A percentile compares a stretch with the other conserved stretches of the same genome.
Conservation (phyloP, 768 basidiomycete genomes). For the Galerina marginata region DNA sequence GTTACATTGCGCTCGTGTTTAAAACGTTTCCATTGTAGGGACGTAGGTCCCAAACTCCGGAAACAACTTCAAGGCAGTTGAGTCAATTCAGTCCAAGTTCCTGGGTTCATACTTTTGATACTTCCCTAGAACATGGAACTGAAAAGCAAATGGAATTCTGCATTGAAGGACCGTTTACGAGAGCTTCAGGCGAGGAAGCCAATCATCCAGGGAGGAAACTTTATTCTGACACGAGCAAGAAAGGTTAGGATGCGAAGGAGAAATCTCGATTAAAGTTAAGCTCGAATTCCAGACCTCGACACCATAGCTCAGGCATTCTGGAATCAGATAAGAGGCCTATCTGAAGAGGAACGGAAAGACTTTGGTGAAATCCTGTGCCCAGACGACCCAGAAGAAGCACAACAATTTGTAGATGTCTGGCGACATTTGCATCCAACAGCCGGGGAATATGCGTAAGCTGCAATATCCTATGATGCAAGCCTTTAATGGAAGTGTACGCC, state of each 20-base stretch:
- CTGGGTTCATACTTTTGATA: not conserved
- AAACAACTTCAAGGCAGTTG: constrained; percentile 62
- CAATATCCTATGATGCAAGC: no score
- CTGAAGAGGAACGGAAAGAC: constrained; percentile 73
- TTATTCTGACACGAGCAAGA: constrained; percentile 77
- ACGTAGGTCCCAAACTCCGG: constrained; percentile 87
- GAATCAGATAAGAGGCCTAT: constrained; percentile 86
- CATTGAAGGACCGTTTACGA: constrained; percentile 72
- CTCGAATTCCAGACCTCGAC: constrained; percentile 50
- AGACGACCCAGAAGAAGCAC: constrained; percentile 36
- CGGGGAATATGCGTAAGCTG: constrained; percentile 69
- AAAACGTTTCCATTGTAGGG: constrained; percentile 64
- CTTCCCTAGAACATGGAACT: constrained; percentile 62
- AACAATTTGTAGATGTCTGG: constrained; percentile 76
- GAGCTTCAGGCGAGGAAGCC: constrained; percentile 75
- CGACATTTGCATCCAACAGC: constrained; percentile 63
- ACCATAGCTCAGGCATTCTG: constrained; percentile 67
- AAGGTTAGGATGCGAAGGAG: constrained; percentile 45
- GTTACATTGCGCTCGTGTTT: constrained; percentile 80
- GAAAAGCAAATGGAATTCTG: constrained; percentile 76
- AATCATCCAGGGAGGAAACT: constrained; percentile 84
- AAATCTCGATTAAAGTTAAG: not conserved
- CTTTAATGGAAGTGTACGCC: no score
- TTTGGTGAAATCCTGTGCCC: constrained; percentile 68
- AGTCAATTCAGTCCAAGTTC: no score